Conservation (phyloP, 441 rosid species). For the Kokia cookei region DNA sequence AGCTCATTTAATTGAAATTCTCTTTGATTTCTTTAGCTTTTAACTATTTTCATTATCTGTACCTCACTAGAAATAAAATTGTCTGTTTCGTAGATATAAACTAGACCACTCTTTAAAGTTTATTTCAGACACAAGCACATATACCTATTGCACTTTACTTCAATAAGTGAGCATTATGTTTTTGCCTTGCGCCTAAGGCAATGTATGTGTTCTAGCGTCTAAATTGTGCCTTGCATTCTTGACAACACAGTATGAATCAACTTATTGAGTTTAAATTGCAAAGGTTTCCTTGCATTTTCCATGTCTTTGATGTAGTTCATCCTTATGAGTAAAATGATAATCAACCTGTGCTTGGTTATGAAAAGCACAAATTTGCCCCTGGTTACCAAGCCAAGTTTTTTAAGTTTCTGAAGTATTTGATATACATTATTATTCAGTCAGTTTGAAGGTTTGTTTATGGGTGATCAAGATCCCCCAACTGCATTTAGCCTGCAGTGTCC, state of each 20-base stretch:
- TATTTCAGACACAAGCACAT: not conserved
- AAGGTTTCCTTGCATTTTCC: not conserved
- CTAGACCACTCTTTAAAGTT: not conserved
- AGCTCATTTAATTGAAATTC: not conserved
- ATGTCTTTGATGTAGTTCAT: not conserved
- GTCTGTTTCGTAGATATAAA: not conserved
- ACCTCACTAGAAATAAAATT: not conserved
- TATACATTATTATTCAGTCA: not conserved
- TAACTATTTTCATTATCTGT: not conserved
- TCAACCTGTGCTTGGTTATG: not conserved
- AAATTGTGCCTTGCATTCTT: not conserved
- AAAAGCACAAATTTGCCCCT: not conserved
- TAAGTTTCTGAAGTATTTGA: not conserved
- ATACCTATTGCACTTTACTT: not conserved
- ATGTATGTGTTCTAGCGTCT: not conserved
- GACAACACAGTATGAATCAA: not conserved
- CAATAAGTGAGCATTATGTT: not conserved
- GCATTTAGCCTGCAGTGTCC: not conserved
- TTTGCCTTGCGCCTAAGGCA: not conserved
- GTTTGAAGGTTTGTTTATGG: no score
- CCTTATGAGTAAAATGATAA: not conserved
- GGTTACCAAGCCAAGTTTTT: not conserved
- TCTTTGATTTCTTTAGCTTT: not conserved
- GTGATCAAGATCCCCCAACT: not conserved
- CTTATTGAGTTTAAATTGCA: not conserved